phyloP scores from a whole-genome alignment of 257 asterid species.

The Paraleonurus japonicus region DNA sequence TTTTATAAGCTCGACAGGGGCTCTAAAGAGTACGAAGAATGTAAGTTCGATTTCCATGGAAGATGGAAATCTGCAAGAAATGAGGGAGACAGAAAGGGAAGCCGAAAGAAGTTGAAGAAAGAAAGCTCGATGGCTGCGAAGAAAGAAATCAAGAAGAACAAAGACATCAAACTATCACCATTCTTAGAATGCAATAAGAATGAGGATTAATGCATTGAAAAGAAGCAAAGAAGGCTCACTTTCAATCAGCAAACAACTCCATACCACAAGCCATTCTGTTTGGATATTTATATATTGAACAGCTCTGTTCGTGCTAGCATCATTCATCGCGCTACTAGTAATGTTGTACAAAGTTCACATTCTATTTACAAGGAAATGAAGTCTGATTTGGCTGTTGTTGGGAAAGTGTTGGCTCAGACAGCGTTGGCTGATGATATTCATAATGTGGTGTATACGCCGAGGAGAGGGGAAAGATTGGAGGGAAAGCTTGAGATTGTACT shows the following conservation, averaged over 20 bases:
- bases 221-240: conserved; percentile 57
- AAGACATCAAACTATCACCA: conserved; percentile 1
- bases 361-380: conserved; percentile 92
- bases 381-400: conserved; percentile 59
- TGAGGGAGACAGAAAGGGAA: conserved; percentile 31
- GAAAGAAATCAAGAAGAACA: conserved; percentile 33
- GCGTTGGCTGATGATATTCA: conserved; percentile 85
- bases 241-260: conserved; percentile 80
- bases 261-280: conserved; percentile 84
- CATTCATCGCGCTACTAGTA: conserved; percentile 81
- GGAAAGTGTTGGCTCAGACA: conserved; percentile 67
- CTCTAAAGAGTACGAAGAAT: conserved; percentile 79
- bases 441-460: conserved; percentile 69
- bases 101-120: conserved; percentile 32
- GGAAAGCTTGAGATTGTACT: conserved; percentile 74
- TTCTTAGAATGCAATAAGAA: not conserved
- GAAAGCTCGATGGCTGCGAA: conserved; percentile 29
- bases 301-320: conserved; percentile 84
- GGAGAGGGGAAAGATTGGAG: conserved; percentile 67
- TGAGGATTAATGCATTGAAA: conserved; percentile 23
- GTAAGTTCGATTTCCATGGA: conserved; percentile 62
- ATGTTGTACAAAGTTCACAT: conserved; percentile 75
- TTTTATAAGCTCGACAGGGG: conserved; percentile 77
- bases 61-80: conserved; percentile 48
- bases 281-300: conserved; percentile 64